Percentiles rank a stretch among this genome's conserved stretches.
phyloP scores from a whole-genome alignment of 768 basidiomycete species.

The Collybia sp. region DNA sequence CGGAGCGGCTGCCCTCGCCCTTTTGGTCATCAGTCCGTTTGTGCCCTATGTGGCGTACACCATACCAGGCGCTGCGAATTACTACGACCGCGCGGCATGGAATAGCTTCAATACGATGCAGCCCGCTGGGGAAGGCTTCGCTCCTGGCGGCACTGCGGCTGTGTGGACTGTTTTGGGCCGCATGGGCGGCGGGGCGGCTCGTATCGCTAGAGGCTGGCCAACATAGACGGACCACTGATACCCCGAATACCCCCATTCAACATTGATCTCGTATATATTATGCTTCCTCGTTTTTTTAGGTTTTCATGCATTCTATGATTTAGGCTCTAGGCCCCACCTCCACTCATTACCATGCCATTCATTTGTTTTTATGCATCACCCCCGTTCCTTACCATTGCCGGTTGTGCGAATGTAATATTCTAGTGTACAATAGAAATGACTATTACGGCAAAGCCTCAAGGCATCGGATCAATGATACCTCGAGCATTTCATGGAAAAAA shows the following conservation, averaged over 20 bases:
- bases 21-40: slow-evolving; percentile 58
- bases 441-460: no score
- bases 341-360: slow-evolving; percentile 5
- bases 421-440: no score
- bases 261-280: slow-evolving; percentile 1
- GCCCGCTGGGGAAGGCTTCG: slow-evolving; percentile 67
- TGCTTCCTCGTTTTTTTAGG: slow-evolving; percentile 7
- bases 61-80: slow-evolving; percentile 63
- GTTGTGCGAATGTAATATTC: no score
- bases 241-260: slow-evolving; percentile 5
- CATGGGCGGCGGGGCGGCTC: slow-evolving; percentile 70
- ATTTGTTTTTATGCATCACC: slow-evolving; percentile 1
- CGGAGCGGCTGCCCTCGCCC: slow-evolving; percentile 57
- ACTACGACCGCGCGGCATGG: slow-evolving; percentile 79
- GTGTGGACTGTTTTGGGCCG: slow-evolving; percentile 70
- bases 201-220: slow-evolving; percentile 76
- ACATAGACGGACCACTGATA: slow-evolving; percentile 31
- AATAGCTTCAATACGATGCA: slow-evolving; percentile 72
- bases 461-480: no score
- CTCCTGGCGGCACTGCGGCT: slow-evolving; percentile 49
- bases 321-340: slow-evolving; percentile 6
- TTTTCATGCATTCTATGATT: slow-evolving; percentile 5
- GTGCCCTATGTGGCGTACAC: slow-evolving; percentile 53
- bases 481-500: no score
- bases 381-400: slow-evolving; percentile 3